phyloP scores from a whole-genome alignment of 78 protist species.

The Dictyostelium citrinum region DNA sequence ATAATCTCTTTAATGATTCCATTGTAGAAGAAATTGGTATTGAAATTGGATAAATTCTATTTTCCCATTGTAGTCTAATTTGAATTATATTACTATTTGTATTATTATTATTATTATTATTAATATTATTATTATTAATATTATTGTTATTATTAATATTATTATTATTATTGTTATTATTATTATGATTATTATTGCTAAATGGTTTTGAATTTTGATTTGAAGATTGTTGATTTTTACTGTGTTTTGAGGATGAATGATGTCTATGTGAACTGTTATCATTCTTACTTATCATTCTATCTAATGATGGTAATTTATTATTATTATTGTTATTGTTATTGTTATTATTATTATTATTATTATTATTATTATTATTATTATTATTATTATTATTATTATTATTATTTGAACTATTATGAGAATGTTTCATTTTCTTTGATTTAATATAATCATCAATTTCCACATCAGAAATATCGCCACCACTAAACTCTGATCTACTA shows the following conservation, averaged over 20 bases:
- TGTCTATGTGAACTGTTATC: background rate
- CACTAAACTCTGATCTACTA: background rate
- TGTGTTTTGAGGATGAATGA: background rate
- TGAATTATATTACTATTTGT: background rate
- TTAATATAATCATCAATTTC: background rate
- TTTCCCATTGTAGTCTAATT: constrained; percentile 9
- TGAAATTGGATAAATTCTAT: background rate
- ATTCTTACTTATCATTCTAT: background rate
- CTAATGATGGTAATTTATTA: constrained; percentile 10
- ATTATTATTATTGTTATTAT: too few relatives aligned
- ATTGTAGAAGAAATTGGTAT: background rate
- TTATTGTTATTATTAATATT: background rate
- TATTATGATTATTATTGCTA: background rate
- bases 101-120: constrained; percentile 1
- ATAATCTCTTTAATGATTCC: constrained; percentile 28
- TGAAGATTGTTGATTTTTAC: background rate
- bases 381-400: background rate
- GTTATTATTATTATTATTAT: background rate
- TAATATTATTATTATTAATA: background rate
- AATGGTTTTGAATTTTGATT: background rate
- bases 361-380: background rate
- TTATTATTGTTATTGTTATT: background rate
- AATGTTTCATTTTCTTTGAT: constrained; percentile 4
- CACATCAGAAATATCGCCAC: background rate
- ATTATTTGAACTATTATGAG: background rate